Percentiles rank a stretch among this genome's conserved stretches.
phyloP scores from a whole-genome alignment of 306 rosid genomes.

The Leucaena leucocephala region DNA sequence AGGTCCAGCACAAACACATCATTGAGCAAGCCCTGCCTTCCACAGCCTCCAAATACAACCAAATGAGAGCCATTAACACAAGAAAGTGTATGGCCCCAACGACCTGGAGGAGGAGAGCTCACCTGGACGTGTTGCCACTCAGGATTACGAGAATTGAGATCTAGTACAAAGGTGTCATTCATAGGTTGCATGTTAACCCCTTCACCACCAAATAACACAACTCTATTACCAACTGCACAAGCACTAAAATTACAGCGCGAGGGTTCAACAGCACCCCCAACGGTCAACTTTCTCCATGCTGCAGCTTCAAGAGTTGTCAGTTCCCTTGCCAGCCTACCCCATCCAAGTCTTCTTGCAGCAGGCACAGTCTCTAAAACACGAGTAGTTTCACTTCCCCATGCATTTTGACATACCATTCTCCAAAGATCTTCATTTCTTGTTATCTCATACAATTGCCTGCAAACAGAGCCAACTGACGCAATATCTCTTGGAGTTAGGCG shows the following conservation, averaged over 20 bases:
- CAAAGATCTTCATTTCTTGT: constrained; percentile 80
- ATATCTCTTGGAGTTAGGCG: constrained; percentile 84
- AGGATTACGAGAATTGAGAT: constrained; percentile 84
- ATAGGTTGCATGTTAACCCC: constrained; percentile 98
- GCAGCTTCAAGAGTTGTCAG: constrained; percentile 91
- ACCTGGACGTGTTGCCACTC: constrained; percentile 99
- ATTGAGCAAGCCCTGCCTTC: constrained; percentile 94
- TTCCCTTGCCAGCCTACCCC: constrained; percentile 87
- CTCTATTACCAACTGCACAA: constrained; percentile 89
- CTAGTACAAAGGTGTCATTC: constrained; percentile 96
- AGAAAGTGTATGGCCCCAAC: constrained; percentile 98
- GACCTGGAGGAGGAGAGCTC: constrained; percentile 99
- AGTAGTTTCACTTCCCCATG: constrained; percentile 94
- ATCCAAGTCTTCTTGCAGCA: constrained; percentile 85
- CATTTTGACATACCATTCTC: constrained; percentile 91
- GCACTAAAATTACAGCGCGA: constrained; percentile 92
- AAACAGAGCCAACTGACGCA: constrained; percentile 82
- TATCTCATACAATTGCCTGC: constrained; percentile 61
- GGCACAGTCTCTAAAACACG: constrained; percentile 80
- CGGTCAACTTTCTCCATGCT: constrained; percentile 83
- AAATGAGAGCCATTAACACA: constrained; percentile 93
- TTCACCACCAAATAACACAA: constrained; percentile 90
- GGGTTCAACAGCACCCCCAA: constrained; percentile 86
- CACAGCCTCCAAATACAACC: constrained; percentile 99
- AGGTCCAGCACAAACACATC: constrained; percentile 94